Percentiles rank a stretch among this genome's conserved stretches.
Evolutionary conservation across 106 monocot species (phyloP).

Genomic region (Dendrobium chrysotoxum): DNA sequence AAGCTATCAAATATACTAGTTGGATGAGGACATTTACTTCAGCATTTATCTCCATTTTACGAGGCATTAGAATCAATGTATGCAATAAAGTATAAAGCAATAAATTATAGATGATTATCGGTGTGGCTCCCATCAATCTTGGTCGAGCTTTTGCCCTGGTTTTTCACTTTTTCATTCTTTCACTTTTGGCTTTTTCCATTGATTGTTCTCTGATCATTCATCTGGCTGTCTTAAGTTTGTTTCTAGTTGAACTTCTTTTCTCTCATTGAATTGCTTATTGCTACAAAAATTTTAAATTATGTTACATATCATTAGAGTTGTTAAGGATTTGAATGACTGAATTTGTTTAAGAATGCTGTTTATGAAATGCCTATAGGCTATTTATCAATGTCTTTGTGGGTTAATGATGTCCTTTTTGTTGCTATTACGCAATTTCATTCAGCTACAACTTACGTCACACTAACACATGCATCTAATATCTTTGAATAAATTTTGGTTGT

Average conservation of each 20-base stretch:
- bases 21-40: background rate
- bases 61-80: background rate
- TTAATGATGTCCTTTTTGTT: too few relatives aligned
- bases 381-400: too few relatives aligned
- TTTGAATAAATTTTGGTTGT: too few relatives aligned
- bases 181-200: background rate
- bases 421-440: too few relatives aligned
- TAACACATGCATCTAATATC: too few relatives aligned
- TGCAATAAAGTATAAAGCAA: background rate
- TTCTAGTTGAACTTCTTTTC: background rate
- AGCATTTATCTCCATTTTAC: background rate
- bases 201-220: background rate
- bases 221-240: background rate
- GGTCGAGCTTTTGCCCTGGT: background rate
- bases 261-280: background rate
- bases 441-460: too few relatives aligned
- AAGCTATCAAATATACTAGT: background rate
- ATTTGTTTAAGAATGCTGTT: too few relatives aligned
- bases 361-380: background rate
- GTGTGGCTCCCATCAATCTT: background rate
- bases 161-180: background rate
- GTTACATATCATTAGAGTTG: background rate
- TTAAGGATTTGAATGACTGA: background rate
- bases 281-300: background rate
- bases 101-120: background rate